phyloP scores from a whole-genome alignment of 2,329 filamentous ascomycete genomes.

The Fusarium austroafricanum region DNA sequence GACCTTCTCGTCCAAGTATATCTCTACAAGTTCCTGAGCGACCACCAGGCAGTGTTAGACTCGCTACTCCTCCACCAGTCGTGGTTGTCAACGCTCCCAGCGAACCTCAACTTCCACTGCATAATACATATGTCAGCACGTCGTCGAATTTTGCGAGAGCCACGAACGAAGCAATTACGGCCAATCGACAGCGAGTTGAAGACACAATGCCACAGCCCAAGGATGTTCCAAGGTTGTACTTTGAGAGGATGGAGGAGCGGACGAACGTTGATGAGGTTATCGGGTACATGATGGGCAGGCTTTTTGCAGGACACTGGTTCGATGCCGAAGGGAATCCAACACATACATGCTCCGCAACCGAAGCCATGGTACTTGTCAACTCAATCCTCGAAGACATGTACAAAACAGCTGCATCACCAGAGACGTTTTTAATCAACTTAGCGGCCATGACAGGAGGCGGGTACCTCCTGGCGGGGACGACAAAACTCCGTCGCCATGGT shows the following conservation, averaged over 20 bases:
- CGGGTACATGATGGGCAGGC: slow-evolving; percentile 63
- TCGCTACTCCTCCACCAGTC: slow-evolving; percentile 68
- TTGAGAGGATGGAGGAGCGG: slow-evolving; percentile 56
- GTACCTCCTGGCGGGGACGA: slow-evolving; percentile 59
- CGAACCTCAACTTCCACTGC: slow-evolving; percentile 1
- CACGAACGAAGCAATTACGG: slow-evolving; percentile 27
- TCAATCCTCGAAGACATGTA: slow-evolving; percentile 65
- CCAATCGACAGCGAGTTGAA: slow-evolving; percentile 14
- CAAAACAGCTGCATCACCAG: slow-evolving; percentile 61
- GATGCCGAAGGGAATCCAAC: slow-evolving; percentile 59
- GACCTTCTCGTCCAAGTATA: slow-evolving; percentile 53
- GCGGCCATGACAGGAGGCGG: slow-evolving; percentile 67
- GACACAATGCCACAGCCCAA: slow-evolving; percentile 15
- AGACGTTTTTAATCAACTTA: slow-evolving; percentile 70
- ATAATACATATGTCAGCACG: slow-evolving; percentile 5
- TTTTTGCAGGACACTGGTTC: slow-evolving; percentile 64
- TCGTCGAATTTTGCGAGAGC: slow-evolving; percentile 37
- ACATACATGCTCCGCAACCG: slow-evolving; percentile 60
- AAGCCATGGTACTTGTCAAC: slow-evolving; percentile 65
- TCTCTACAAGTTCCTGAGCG: slow-evolving; percentile 62
- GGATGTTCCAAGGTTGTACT: slow-evolving; percentile 48
- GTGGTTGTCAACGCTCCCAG: slow-evolving; percentile 39
- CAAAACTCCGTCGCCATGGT: slow-evolving; percentile 58
- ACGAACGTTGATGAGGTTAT: slow-evolving; percentile 70
- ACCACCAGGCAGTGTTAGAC: slow-evolving; percentile 67